Evolutionary conservation across 2,329 filamentous ascomycete genomes (phyloP), one percentile per base, ranked within the genome.

Genomic region (Lecanicillium sp.): DNA sequence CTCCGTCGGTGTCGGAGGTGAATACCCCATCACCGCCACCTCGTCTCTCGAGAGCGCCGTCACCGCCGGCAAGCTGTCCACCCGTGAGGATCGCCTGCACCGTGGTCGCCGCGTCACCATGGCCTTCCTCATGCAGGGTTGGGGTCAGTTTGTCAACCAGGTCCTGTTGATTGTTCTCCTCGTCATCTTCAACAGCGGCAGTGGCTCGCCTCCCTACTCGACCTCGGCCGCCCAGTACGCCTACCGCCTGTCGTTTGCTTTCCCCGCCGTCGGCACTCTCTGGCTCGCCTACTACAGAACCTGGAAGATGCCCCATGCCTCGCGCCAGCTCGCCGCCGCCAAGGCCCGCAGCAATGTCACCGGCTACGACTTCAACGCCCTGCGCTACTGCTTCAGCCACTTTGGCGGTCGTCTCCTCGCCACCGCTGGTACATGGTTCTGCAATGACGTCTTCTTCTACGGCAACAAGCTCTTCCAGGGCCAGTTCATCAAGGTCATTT

Each of bases 361-460:
- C 6, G 90, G 90, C 41, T 97, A 97, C 68, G 90, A 97, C 55
- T 69, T 85, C n/a, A 67, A 82, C 51, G 94, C 90, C 19, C 72
- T 97, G 39, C 76, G 75, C 49, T 69, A 87, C 53, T 90, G 87
- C 33, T 78, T 89, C 64, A 75, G 66, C 41, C 79, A 94, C 68
- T 97, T 96, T 50, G 87, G 88, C 34, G 83, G 84, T 37, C 87
- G 90, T 50, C 66, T 97, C 17, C 56, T 95, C 15, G 90, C 90
- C 36, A 96, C 90, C 15, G 81, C 89, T 10, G 85, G 85, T 41
- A 77, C 81, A 27, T 97, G 90, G 90, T 97, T 90, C 64, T 86
- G 82, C 68, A 97, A 97, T 62, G 90, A 97, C 56, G 84, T 97
- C 49, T 96, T 97, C 74, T 97, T 97, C 72, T 97, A 97, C 69